Base-by-base conservation (phyloP, 164 flowering plant species). In the Taxillus chinensis region DNA sequence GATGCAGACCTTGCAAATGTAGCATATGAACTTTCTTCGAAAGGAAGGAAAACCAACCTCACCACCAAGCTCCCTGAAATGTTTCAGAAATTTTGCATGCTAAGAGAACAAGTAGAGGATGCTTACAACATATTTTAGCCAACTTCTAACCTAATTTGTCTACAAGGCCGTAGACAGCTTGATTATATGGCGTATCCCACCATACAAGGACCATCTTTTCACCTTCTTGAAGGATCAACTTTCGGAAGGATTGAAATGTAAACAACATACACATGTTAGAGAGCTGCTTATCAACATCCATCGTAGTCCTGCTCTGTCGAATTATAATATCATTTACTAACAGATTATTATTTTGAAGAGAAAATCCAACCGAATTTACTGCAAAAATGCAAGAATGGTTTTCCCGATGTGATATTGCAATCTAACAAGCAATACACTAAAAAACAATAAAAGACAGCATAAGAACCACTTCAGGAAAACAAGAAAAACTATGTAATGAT, bases 151-250 rank as follows among this genome's bases (percentile, higher is more conserved):
- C 99, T 74, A 93, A 73, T 82, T 90, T 90, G 67, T 93, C 99
- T 7, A 93, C 92, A 66, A 93, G 86, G 52, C 97, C 97, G 77
- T 93, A 93, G 50, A 93, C 96, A 64, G 96, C 97, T 73, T 90
- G 97, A 68, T 95, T 89, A 68, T 82, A 95, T 45, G 95, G 84
- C 55, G 97, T 93, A 67, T 87, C 99, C 15, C 85, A 77, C 88
- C 86, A 82, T 41, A 90, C 92, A 76, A 93, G 92, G 41, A 93
- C 79, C 79, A 90, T 62, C 73, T 90, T 93, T 79, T 93, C 97
- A 62, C 99, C 97, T 80, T 93, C 99, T 73, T 90, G 97, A 74
- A 93, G 97, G 51, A 90, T 60, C 70, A 93, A 74, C 75, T 90
- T 93, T 14, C 81, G 76, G 41, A 86, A 69, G 46, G 99, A 93